Percentiles rank a stretch among this genome's conserved stretches.
phyloP scores from a whole-genome alignment of 441 rosid species.

The Raphanus hybrid region DNA sequence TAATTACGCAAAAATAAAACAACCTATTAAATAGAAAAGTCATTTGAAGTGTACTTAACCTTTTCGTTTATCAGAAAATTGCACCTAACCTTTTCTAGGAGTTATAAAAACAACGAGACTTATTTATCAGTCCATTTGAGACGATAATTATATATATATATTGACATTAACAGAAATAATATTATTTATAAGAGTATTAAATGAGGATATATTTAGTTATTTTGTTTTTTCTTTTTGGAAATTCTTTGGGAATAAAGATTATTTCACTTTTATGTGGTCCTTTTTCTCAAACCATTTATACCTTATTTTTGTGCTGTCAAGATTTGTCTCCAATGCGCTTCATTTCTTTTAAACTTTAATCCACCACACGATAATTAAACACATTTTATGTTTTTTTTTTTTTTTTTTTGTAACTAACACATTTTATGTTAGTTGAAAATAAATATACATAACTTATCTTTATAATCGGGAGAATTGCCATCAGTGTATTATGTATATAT shows the following conservation, averaged over 20 bases:
- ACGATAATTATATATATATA: too few species aligned
- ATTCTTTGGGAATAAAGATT: conserved; percentile 43
- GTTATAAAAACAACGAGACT: too few species aligned
- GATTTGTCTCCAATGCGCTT: conserved; percentile 21
- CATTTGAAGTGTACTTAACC: not conserved
- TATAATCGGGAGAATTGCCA: not conserved
- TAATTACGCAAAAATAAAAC: not conserved
- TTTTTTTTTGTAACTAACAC: too few species aligned
- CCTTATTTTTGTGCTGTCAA: conserved; percentile 31
- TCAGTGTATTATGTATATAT: not conserved
- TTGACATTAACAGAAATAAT: too few species aligned
- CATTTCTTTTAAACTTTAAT: conserved; percentile 8
- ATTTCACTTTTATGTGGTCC: conserved; percentile 55
- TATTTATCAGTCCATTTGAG: too few species aligned
- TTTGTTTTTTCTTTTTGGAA: too few species aligned
- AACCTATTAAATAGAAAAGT: not conserved
- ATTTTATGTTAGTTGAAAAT: not conserved
- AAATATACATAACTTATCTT: not conserved
- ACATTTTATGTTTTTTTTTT: too few species aligned
- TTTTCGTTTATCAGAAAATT: not conserved
- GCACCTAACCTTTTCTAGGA: too few species aligned
- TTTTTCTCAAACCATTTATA: conserved; percentile 35
- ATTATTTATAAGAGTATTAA: too few species aligned
- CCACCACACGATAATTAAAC: not conserved
- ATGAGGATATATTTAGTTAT: too few species aligned